These are phyloP conservation scores for Pecoramyces ruminantium DNA, from an alignment of 192 early-diverging fungal genomes.

Conservation along the genomic window DNA sequence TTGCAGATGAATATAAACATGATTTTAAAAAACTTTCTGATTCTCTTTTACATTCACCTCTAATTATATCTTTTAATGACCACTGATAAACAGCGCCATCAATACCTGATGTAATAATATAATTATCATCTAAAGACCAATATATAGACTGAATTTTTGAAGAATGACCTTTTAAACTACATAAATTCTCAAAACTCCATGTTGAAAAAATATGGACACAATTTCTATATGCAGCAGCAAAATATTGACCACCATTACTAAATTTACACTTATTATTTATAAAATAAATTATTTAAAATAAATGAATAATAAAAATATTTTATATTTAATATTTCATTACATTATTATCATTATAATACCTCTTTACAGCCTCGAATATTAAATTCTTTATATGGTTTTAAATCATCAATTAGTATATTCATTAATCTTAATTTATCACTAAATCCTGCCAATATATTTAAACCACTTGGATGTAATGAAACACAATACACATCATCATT, in stretches of 20 bases:
- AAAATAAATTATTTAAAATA: background rate
- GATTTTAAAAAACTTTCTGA: slow-evolving; percentile 38
- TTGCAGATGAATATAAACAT: slow-evolving; percentile 32
- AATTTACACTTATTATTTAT: background rate
- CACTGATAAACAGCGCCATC: slow-evolving; percentile 47
- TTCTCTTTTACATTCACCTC: slow-evolving; percentile 25
- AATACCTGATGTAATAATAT: slow-evolving; percentile 3
- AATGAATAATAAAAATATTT: no score
- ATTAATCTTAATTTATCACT: slow-evolving; percentile 39
- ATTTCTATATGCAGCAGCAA: background rate
- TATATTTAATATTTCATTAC: background rate
- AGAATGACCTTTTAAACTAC: slow-evolving; percentile 35
- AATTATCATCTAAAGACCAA: background rate
- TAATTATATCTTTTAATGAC: slow-evolving; percentile 21
- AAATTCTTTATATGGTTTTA: slow-evolving; percentile 35
- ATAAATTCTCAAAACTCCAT: slow-evolving; percentile 4
- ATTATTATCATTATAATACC: slow-evolving; percentile 7
- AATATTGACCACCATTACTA: background rate
- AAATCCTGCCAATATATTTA: slow-evolving; percentile 47
- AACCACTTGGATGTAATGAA: slow-evolving; percentile 41
- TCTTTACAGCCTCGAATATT: slow-evolving; percentile 38
- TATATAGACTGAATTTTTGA: slow-evolving; percentile 18
- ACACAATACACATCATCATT: slow-evolving; percentile 40
- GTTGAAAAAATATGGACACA: background rate
- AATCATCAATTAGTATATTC: slow-evolving; percentile 43